A percentile compares a stretch with the other conserved stretches of the same genome.
Conservation (phyloP, 768 basidiomycete species). For the Russula olivacea region DNA sequence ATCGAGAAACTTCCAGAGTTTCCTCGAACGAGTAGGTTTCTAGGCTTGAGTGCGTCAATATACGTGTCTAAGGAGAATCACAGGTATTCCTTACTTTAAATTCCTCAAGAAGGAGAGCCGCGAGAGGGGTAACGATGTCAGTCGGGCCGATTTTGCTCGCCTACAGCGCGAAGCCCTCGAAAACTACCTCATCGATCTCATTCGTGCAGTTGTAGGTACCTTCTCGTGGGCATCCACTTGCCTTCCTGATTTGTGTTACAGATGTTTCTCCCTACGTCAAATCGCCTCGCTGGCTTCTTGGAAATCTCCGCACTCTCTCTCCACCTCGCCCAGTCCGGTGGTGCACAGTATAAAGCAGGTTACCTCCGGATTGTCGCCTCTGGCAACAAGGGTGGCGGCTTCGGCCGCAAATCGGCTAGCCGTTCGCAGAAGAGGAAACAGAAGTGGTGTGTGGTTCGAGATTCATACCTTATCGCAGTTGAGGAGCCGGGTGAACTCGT, state of each 20-base stretch:
- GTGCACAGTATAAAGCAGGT: constrained; percentile 88
- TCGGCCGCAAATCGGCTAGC: constrained; percentile 59
- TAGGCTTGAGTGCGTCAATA: not conserved
- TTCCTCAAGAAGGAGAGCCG: constrained; percentile 64
- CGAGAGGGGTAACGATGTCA: constrained; percentile 45
- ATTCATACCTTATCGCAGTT: constrained; percentile 83
- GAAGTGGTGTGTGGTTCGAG: constrained; percentile 89
- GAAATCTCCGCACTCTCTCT: constrained; percentile 89
- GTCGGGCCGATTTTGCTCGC: constrained; percentile 71
- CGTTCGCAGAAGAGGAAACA: constrained; percentile 57
- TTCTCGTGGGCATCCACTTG: constrained; percentile 1
- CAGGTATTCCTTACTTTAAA: constrained; percentile 88
- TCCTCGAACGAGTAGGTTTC: constrained; percentile 60
- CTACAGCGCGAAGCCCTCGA: constrained; percentile 79
- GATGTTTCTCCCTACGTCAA: constrained; percentile 96
- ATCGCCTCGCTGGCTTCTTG: constrained; percentile 83
- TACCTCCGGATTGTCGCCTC: constrained; percentile 57
- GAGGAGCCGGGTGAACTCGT: constrained; percentile 84
- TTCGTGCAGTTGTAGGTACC: constrained; percentile 75
- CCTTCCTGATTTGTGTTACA: constrained; percentile 30
- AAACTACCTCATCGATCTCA: constrained; percentile 80
- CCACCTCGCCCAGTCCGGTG: constrained; percentile 70
- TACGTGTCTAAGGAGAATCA: not conserved
- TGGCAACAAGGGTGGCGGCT: constrained; percentile 47
- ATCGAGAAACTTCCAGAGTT: constrained; percentile 85